Evolutionary conservation across 495 filamentous ascomycete species (phyloP), one percentile per base, ranked within the genome.

Genomic region (Xylaria acuta): DNA sequence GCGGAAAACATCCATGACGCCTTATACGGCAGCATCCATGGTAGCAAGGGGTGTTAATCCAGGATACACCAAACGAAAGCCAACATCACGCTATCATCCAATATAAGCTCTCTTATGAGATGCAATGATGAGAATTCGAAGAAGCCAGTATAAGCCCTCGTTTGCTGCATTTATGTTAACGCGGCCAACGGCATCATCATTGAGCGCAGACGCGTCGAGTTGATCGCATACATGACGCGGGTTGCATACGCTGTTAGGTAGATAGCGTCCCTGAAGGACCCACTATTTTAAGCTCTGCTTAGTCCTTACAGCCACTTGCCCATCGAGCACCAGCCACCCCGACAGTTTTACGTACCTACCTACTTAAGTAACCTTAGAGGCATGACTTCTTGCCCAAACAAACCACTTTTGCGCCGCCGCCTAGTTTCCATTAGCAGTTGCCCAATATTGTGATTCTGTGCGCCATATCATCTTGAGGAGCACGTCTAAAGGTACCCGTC

Each of bases 1-100:
- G 71, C 92, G 91, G 80, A 98, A 93, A 63, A 86, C 82, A 72
- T 92, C 91, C 91, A 85, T 86, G 74, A 64, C 76, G 73, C 59
- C 67, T 75, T 75, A 68, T 43, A 70, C 74, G n/a, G n/a, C n/a
- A 38, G 58, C 34, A 22, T 60, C 58, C 58, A 74, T 75, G 47
- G n/a, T 54, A 64, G 66, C 60, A 71, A 54, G 43, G 16, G 2
- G 30, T 14, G 14, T 14, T 20, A 18, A 32, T 18, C 20, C 12
- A 30, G n/a, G 6, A 73, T 30, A 5, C 32, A 54, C n/a, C 32
- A 20, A 49, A 18, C 16, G 12, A 41, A 64, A 54, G 34, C 9
- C 7, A 47, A 30, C 30, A 34, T 60, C 2, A 60, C 43, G 71
- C 32, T 53, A n/a, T 45, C 16, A 34, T 22, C n/a, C n/a, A n/a